phyloP scores from a whole-genome alignment of 1,139 yeast genomes.

The Yamadazyma sp. region DNA sequence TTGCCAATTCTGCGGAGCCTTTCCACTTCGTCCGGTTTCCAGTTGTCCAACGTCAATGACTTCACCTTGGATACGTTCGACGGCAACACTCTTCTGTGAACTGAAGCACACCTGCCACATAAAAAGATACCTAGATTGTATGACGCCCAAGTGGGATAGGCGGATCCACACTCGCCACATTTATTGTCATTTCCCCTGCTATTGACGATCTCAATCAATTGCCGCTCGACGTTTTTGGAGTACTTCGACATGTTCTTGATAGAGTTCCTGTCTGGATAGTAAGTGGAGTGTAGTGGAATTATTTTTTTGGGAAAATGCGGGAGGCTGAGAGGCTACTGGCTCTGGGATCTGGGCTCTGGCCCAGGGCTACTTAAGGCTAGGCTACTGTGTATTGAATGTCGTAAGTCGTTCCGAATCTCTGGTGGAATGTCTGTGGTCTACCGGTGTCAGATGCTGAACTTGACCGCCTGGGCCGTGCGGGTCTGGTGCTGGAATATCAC shows the following conservation, averaged over 20 bases:
- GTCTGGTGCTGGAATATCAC: background rate
- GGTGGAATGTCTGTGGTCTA: too few species aligned
- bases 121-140: conserved; percentile 59
- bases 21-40: conserved; percentile 65
- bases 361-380: too few species aligned
- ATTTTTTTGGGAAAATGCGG: too few species aligned
- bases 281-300: background rate
- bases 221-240: conserved; percentile 40
- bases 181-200: conserved; percentile 47
- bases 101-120: conserved; percentile 78
- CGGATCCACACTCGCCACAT: conserved; percentile 72
- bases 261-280: too few species aligned
- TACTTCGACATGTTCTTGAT: conserved; percentile 36
- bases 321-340: too few species aligned
- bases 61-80: conserved; percentile 66
- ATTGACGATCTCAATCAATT: conserved; percentile 46
- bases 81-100: conserved; percentile 65
- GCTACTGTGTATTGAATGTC: background rate
- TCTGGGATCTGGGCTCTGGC: too few species aligned
- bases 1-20: conserved; percentile 65
- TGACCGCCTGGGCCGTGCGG: background rate
- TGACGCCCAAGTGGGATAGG: conserved; percentile 62
- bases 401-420: too few species aligned
- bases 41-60: conserved; percentile 78
- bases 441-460: background rate